Evolutionary conservation across 371 early-diverging fungal genomes (phyloP).

Genomic region (Racocetra persica): DNA sequence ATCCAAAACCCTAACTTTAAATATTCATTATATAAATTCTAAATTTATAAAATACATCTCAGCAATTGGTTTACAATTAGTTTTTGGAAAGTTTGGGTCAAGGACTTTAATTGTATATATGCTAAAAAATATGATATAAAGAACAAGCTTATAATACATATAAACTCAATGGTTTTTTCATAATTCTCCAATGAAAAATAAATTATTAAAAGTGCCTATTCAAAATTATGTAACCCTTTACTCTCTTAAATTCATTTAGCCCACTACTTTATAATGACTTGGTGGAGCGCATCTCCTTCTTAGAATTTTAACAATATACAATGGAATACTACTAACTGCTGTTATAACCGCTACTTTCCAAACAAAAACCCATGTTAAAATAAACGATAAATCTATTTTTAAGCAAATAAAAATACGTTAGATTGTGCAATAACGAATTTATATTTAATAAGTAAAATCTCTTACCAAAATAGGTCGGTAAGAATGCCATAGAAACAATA

Average conservation of each 20-base stretch:
- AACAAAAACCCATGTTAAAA: slow-evolving; percentile 80
- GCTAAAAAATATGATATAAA: no score
- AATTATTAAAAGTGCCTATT: no score
- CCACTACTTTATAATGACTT: slow-evolving; percentile 68
- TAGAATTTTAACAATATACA: slow-evolving; percentile 78
- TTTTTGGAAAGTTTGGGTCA: no score
- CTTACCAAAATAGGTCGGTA: slow-evolving; percentile 92
- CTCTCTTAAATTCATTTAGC: not conserved
- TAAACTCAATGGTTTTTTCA: no score
- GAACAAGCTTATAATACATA: no score
- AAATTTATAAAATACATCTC: no score
- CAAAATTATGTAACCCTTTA: not conserved
- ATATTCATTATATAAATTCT: no score
- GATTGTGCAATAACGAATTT: not conserved
- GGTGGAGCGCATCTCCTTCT: slow-evolving; percentile 80
- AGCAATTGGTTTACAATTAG: no score
- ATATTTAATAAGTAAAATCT: not conserved
- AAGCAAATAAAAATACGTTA: slow-evolving; percentile 13
- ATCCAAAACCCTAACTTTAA: no score
- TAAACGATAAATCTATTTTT: slow-evolving; percentile 79
- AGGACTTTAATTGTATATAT: no score
- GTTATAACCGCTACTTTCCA: slow-evolving; percentile 94
- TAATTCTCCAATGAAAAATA: no score
- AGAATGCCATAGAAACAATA: slow-evolving; percentile 84
- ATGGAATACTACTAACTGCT: slow-evolving; percentile 84